Conservation (phyloP, 1,139 yeast genomes). For the Magnusiomyces paraingens region DNA sequence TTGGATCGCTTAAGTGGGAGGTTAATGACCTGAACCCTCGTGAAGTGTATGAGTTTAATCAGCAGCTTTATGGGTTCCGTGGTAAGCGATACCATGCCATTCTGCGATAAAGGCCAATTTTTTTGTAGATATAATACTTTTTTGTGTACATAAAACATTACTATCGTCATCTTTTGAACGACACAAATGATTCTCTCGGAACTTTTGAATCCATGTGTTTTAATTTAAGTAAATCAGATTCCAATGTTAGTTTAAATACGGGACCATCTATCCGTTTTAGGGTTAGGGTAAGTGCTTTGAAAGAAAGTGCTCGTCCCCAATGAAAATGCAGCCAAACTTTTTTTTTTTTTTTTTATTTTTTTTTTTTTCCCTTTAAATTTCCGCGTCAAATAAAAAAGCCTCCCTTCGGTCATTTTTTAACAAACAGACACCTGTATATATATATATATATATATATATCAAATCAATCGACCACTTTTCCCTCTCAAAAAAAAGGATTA, state of each 20-base stretch:
- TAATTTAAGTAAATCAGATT: too few relatives aligned
- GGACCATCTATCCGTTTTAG: too few relatives aligned
- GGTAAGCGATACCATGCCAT: slow-evolving; percentile 95
- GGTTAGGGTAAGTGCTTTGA: too few relatives aligned
- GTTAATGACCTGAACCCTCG: slow-evolving; percentile 86
- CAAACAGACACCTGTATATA: background rate
- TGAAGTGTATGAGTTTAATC: slow-evolving; percentile 87
- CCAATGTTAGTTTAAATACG: too few relatives aligned
- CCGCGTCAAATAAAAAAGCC: background rate
- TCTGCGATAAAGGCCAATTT: slow-evolving; percentile 19
- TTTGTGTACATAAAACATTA: background rate
- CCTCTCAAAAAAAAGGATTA: too few relatives aligned
- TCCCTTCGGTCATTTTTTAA: background rate
- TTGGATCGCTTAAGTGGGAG: slow-evolving; percentile 89
- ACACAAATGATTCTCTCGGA: too few relatives aligned
- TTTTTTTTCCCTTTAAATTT: background rate
- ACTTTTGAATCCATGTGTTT: too few relatives aligned
- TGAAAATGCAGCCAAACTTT: background rate
- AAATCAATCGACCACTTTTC: too few relatives aligned
- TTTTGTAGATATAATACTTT: background rate
- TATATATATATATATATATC: too few relatives aligned
- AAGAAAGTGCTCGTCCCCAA: too few relatives aligned
- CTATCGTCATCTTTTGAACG: too few relatives aligned
- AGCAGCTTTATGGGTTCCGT: slow-evolving; percentile 81
- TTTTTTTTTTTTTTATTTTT: background rate